phyloP scores from a whole-genome alignment of 352 stramenopile genomes.

The Plasmopara halstedii region DNA sequence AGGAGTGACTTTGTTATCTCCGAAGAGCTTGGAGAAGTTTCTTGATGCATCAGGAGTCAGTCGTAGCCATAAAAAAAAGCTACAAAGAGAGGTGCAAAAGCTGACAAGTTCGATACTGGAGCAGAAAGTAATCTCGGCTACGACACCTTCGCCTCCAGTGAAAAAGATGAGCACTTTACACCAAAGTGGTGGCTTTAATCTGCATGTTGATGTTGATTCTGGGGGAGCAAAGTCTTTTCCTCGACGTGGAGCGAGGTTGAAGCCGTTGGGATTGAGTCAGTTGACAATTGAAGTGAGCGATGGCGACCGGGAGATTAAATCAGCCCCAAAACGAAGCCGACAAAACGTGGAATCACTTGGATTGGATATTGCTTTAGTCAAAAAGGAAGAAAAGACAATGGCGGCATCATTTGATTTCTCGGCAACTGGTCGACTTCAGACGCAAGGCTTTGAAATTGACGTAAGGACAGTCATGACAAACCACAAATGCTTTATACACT shows the following conservation, averaged over 20 bases:
- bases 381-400: conserved; percentile 48
- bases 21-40: conserved; percentile 37
- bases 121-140: not conserved
- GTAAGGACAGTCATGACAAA: conserved; percentile 28
- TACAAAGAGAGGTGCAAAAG: conserved; percentile 70
- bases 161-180: conserved; percentile 18
- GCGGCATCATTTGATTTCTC: conserved; percentile 78
- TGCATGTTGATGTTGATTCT: conserved; percentile 45
- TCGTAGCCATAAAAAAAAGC: conserved; percentile 69
- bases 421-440: conserved; percentile 60
- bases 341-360: conserved; percentile 36
- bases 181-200: conserved; percentile 38
- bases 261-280: conserved; percentile 25
- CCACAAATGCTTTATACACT: not conserved
- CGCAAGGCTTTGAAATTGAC: conserved; percentile 82
- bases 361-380: conserved; percentile 56
- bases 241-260: conserved; percentile 14
- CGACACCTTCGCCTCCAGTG: conserved; percentile 7
- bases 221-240: not conserved
- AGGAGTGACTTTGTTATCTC: conserved; percentile 36
- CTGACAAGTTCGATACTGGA: conserved; percentile 24
- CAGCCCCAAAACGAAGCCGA: conserved; percentile 19
- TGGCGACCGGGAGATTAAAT: conserved; percentile 1
- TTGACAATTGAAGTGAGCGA: conserved; percentile 46
- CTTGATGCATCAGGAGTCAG: conserved; percentile 44